Percentiles rank a stretch among this genome's conserved stretches.
Conservation (phyloP, 192 early-diverging fungal species). For the Geranomyces michiganensis region DNA sequence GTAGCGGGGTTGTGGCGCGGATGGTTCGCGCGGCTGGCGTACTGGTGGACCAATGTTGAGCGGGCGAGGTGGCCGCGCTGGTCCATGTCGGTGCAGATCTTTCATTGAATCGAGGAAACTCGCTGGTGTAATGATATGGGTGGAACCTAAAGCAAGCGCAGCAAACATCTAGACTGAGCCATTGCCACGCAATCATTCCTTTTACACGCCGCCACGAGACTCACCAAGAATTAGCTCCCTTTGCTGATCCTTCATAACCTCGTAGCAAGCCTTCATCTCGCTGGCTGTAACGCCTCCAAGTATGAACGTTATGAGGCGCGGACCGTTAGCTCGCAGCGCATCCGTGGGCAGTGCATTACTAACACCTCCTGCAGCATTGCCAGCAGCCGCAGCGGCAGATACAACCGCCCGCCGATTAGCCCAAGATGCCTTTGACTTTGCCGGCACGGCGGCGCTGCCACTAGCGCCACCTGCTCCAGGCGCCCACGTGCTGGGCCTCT, state of each 20-base stretch:
- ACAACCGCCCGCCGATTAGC: conserved; percentile 31
- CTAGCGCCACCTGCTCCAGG: background rate
- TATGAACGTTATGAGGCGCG: conserved; percentile 73
- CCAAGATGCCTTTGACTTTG: conserved; percentile 31
- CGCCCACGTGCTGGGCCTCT: conserved; percentile 35
- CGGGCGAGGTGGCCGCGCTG: conserved; percentile 13
- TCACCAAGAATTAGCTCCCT: conserved; percentile 71
- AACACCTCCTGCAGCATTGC: conserved; percentile 12
- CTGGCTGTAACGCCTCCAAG: conserved; percentile 79
- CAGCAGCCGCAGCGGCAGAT: conserved; percentile 17
- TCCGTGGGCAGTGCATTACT: conserved; percentile 25
- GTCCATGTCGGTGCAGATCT: conserved; percentile 44
- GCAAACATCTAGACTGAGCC: background rate
- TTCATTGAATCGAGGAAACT: conserved; percentile 71
- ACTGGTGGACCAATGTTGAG: background rate
- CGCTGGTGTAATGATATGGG: conserved; percentile 69
- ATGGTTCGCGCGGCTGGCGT: background rate
- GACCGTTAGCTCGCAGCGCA: conserved; percentile 50
- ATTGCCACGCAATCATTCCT: background rate
- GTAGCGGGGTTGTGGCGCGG: background rate
- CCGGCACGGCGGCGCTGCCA: background rate
- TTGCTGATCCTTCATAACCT: conserved; percentile 63
- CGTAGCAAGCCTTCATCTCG: conserved; percentile 74
- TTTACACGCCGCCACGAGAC: background rate
- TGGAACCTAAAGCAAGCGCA: conserved; percentile 55